Conservation (phyloP, 1,284 basidiomycete species). For the Pisolithus thermaeus region DNA sequence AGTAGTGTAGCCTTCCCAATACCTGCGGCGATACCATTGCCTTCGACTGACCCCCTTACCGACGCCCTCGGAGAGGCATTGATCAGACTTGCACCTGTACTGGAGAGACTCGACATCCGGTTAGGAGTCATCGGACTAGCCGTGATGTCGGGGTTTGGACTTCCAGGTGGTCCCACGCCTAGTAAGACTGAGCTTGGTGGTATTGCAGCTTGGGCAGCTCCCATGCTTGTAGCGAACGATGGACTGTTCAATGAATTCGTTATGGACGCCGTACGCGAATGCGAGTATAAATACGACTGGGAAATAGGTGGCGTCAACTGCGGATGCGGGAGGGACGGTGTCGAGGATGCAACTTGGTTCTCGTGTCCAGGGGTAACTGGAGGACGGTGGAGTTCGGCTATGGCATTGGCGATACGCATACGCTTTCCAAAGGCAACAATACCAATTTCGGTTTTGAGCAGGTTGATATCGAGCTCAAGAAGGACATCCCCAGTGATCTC, state of each 20-base stretch:
- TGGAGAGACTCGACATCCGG: slow-evolving; percentile 28
- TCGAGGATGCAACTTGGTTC: slow-evolving; percentile 17
- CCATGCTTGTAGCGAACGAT: slow-evolving; percentile 21
- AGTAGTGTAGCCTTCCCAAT: slow-evolving; percentile 14
- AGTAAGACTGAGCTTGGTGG: slow-evolving; percentile 17
- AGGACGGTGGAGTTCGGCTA: slow-evolving; percentile 79
- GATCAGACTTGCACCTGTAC: slow-evolving; percentile 21
- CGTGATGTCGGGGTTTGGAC: slow-evolving; percentile 30
- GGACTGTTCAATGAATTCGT: slow-evolving; percentile 34
- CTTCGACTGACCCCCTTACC: slow-evolving; percentile 16
- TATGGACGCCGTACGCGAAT: slow-evolving; percentile 33
- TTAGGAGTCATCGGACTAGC: slow-evolving; percentile 16
- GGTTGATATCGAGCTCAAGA: slow-evolving; percentile 86
- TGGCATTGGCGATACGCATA: slow-evolving; percentile 90
- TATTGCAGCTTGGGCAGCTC: slow-evolving; percentile 15
- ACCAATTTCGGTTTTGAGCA: slow-evolving; percentile 94
- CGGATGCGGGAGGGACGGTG: slow-evolving; percentile 30
- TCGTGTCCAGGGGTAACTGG: slow-evolving; percentile 48
- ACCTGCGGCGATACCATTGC: slow-evolving; percentile 9
- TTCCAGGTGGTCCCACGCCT: slow-evolving; percentile 32
- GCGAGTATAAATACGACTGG: slow-evolving; percentile 26
- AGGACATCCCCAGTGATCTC: slow-evolving; percentile 98
- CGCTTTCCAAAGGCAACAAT: slow-evolving; percentile 94
- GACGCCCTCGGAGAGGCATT: slow-evolving; percentile 9
- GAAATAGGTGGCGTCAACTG: slow-evolving; percentile 42